Evolutionary conservation across 73 alveolate genomes (phyloP), one percentile per base, ranked within the genome.

Genomic region (Effrenium voratum): DNA sequence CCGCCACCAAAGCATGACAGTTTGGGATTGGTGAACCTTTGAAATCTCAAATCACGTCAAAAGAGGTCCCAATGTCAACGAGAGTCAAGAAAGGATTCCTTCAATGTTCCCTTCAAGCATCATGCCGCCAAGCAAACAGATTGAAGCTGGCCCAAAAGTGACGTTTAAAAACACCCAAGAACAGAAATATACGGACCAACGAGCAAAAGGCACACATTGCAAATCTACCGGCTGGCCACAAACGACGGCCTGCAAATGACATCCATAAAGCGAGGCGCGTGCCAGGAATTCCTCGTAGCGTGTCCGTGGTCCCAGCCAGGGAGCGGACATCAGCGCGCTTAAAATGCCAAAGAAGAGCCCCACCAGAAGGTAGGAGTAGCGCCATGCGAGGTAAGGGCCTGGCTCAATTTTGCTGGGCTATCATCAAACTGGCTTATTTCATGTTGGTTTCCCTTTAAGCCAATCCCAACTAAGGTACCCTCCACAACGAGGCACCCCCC

Each of bases 331-430:
- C 66, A 16, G 30, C 0, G 66, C 88, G 30, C 85, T 75, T 10
- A 45, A 4, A 44, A 43, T 43, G 88, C 88, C 88, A 30, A 77
- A 77, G 68, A 77, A 10, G 10, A 30, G 41, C 32, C 88, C 88
- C 45, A 77, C 88, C 68, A 77, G 28, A 30, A 77, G 66, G 63
- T 77, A 77, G 68, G 68, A 44, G 68, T 44, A 77, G 66, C 88
- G 88, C 88, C 88, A 77, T 0, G 88, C 16, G 45, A 77, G 88
- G 30, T 77, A 77, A 26, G 88, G 88, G 30, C 88, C 88, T 77
- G 44, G 63, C 8, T n/a, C 63, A 19, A 19, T 8, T 19, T 52
- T 8, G 19, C 19, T 52, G 8, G 26, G 63, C 63, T 12, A 8
- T 19, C 63, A 52, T 19, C 63, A 19, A 52, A 52, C 8, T 12